These are phyloP conservation scores for Daldinia decipiens DNA, from an alignment of 495 filamentous ascomycete genomes.

Conservation along the genomic window DNA sequence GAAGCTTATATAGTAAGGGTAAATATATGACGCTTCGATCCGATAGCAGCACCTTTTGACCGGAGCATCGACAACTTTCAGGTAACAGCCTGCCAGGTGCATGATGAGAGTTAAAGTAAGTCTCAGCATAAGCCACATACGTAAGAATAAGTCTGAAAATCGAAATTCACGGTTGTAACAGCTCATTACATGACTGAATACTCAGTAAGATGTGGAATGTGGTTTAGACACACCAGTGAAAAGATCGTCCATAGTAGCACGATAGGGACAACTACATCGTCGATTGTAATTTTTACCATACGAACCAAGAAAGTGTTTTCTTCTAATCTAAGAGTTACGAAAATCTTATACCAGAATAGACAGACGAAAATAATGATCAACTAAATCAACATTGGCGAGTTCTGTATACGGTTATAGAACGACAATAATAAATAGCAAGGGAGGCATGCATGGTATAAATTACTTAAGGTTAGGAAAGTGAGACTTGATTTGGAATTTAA, in stretches of 20 bases:
- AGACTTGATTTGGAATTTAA: not conserved
- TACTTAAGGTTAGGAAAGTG: not conserved
- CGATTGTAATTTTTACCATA: not conserved
- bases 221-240: slow-evolving; percentile 2
- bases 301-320: no score
- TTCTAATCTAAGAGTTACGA: no score
- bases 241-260: not conserved
- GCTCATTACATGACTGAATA: not conserved
- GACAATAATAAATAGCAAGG: not conserved
- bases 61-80: slow-evolving; percentile 2
- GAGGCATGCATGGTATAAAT: not conserved
- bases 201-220: slow-evolving; percentile 20
- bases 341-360: no score
- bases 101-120: not conserved
- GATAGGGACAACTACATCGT: not conserved
- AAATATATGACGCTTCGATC: slow-evolving; percentile 5
- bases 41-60: not conserved
- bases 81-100: not conserved
- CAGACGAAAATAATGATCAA: no score
- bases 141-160: slow-evolving; percentile 2
- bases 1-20: slow-evolving; percentile 21
- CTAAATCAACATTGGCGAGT: not conserved
- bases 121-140: slow-evolving; percentile 28
- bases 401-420: not conserved
- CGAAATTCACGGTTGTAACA: slow-evolving; percentile 4